Percentiles rank a stretch among this genome's conserved stretches.
Evolutionary conservation across 805 yeast species (phyloP).

Genomic region (Blastobotrys chiropterorum): DNA sequence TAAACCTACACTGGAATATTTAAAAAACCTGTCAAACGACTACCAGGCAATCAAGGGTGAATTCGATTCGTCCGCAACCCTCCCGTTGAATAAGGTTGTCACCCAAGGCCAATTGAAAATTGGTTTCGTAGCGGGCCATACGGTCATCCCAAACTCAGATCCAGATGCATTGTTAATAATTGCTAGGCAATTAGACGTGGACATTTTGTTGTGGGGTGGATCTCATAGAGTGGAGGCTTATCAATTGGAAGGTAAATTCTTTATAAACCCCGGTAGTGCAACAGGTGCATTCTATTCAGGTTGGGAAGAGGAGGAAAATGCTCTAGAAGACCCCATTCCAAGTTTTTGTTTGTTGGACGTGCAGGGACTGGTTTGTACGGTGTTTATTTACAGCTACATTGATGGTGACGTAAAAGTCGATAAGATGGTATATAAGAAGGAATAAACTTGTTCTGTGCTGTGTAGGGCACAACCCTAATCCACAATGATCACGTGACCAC

Average conservation of each 20-base stretch:
- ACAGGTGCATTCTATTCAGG: conserved; percentile 81
- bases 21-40: conserved; percentile 63
- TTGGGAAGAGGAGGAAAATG: conserved; percentile 42
- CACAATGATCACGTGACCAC: background rate
- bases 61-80: conserved; percentile 46
- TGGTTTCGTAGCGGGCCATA: conserved; percentile 82
- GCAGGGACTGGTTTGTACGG: conserved; percentile 69
- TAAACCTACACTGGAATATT: conserved; percentile 53
- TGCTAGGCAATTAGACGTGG: conserved; percentile 90
- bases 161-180: conserved; percentile 74
- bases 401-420: conserved; percentile 87
- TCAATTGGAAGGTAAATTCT: conserved; percentile 84
- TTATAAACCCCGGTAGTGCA: conserved; percentile 94
- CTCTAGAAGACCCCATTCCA: conserved; percentile 45
- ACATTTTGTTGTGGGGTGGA: conserved; percentile 87
- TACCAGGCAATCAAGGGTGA: conserved; percentile 79
- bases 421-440: conserved; percentile 62
- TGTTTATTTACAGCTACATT: conserved; percentile 77
- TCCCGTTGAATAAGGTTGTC: conserved; percentile 58
- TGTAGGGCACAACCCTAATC: background rate
- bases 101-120: conserved; percentile 65
- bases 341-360: conserved; percentile 86
- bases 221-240: conserved; percentile 91
- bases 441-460: background rate
- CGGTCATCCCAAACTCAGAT: conserved; percentile 77